phyloP scores from a whole-genome alignment of 805 yeast species.

The Hanseniaspora hatyaiensis region DNA sequence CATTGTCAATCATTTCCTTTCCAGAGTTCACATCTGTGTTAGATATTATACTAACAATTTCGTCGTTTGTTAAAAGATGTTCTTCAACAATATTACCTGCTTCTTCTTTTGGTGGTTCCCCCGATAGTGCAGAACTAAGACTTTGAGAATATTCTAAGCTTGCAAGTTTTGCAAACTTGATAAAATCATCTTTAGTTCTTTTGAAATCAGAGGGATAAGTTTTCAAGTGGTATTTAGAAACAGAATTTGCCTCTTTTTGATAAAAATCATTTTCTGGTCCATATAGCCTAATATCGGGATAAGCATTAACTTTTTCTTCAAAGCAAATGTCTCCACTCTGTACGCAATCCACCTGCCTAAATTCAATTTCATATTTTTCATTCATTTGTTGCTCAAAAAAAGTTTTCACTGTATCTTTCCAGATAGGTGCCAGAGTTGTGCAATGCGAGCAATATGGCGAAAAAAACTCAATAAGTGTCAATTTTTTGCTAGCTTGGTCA shows the following conservation, averaged over 20 bases:
- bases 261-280: slow-evolving; percentile 38
- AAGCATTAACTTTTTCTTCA: slow-evolving; percentile 49
- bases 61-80: slow-evolving; percentile 30
- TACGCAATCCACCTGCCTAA: slow-evolving; percentile 77
- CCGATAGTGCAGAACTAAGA: slow-evolving; percentile 5
- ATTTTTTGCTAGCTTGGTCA: slow-evolving; percentile 36
- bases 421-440: slow-evolving; percentile 61
- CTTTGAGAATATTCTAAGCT: slow-evolving; percentile 37
- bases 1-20: slow-evolving; percentile 12
- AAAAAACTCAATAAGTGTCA: slow-evolving; percentile 73
- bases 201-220: slow-evolving; percentile 37
- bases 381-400: slow-evolving; percentile 31
- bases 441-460: slow-evolving; percentile 90
- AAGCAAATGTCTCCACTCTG: slow-evolving; percentile 77
- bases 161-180: slow-evolving; percentile 44
- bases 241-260: slow-evolving; percentile 26
- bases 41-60: slow-evolving; percentile 38
- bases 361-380: slow-evolving; percentile 32
- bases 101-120: background rate
- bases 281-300: slow-evolving; percentile 63
- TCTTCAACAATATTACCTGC: background rate
- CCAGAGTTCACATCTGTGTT: slow-evolving; percentile 31
- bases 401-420: slow-evolving; percentile 55
- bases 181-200: slow-evolving; percentile 40
- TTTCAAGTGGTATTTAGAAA: slow-evolving; percentile 3